These are phyloP conservation scores for Apiospora koreana DNA, from an alignment of 2,329 filamentous ascomycete species.

Conservation along the genomic window DNA sequence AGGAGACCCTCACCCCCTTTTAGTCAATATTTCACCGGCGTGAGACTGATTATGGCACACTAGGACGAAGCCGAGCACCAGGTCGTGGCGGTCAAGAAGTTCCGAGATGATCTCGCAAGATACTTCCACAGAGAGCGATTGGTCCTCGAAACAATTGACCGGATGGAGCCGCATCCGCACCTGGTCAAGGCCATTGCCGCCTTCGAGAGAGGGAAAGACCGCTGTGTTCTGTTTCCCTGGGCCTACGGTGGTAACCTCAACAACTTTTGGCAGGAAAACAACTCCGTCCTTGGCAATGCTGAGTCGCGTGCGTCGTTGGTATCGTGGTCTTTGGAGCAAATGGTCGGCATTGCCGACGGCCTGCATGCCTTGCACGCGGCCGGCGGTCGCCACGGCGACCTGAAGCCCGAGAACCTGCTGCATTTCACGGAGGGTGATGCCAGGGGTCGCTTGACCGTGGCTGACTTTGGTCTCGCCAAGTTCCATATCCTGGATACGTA, in stretches of 20 bases:
- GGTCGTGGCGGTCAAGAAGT: neutral
- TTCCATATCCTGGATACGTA: slow-evolving; percentile 13
- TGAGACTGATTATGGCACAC: neutral
- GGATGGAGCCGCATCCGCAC: neutral
- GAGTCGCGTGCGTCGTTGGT: neutral
- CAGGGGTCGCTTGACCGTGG: slow-evolving; percentile 15
- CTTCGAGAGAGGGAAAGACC: slow-evolving; percentile 7
- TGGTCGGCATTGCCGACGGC: neutral
- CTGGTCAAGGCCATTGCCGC: slow-evolving; percentile 17
- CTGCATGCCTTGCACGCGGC: neutral
- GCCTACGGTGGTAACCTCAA: slow-evolving; percentile 19
- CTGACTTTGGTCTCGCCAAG: slow-evolving; percentile 21
- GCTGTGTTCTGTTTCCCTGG: slow-evolving; percentile 20
- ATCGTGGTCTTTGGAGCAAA: neutral
- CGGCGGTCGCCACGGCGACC: slow-evolving; percentile 17
- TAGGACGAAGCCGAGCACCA: neutral
- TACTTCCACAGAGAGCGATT: neutral
- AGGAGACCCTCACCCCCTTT: neutral
- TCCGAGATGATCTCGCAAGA: neutral
- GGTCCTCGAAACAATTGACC: neutral
- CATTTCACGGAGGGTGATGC: neutral
- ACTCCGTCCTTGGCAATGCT: neutral
- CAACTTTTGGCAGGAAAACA: slow-evolving; percentile 1
- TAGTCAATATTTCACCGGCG: neutral
- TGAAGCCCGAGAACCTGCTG: slow-evolving; percentile 22